Evolutionary conservation across 495 filamentous ascomycete genomes (phyloP).

Genomic region (Oidiodendron maius): DNA sequence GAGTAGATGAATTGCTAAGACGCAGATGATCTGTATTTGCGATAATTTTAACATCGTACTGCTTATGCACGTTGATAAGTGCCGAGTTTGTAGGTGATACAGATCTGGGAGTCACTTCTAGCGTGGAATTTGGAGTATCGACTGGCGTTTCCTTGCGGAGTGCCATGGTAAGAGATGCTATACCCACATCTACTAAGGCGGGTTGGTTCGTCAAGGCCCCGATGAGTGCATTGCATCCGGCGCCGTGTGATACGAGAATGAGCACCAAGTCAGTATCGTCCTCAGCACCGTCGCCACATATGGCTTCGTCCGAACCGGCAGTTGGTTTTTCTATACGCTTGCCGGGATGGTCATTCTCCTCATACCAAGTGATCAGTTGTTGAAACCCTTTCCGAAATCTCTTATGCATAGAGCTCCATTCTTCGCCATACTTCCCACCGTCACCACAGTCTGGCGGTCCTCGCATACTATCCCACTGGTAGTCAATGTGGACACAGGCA

Average conservation of each 20-base stretch:
- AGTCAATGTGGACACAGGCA: slow-evolving; percentile 79
- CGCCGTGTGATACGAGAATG: slow-evolving; percentile 94
- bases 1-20: slow-evolving; percentile 31
- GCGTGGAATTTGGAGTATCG: slow-evolving; percentile 23
- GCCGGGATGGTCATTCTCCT: slow-evolving; percentile 22
- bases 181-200: slow-evolving; percentile 80
- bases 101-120: slow-evolving; percentile 20
- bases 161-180: slow-evolving; percentile 88
- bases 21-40: slow-evolving; percentile 80
- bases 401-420: slow-evolving; percentile 92
- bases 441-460: slow-evolving; percentile 71
- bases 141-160: slow-evolving; percentile 48
- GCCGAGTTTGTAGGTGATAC: slow-evolving; percentile 30
- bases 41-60: slow-evolving; percentile 71
- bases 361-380: slow-evolving; percentile 77
- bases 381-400: slow-evolving; percentile 74
- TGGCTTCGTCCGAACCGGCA: slow-evolving; percentile 15
- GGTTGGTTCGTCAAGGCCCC: slow-evolving; percentile 85
- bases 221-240: slow-evolving; percentile 93
- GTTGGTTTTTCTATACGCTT: slow-evolving; percentile 19
- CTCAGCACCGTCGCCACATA: slow-evolving; percentile 12
- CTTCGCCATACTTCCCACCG: slow-evolving; percentile 84
- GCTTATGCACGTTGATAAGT: slow-evolving; percentile 36
- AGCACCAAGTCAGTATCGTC: slow-evolving; percentile 65
- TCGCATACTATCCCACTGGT: slow-evolving; percentile 90